Conservation (phyloP, 768 basidiomycete genomes). For the Boletus subparvulus region DNA sequence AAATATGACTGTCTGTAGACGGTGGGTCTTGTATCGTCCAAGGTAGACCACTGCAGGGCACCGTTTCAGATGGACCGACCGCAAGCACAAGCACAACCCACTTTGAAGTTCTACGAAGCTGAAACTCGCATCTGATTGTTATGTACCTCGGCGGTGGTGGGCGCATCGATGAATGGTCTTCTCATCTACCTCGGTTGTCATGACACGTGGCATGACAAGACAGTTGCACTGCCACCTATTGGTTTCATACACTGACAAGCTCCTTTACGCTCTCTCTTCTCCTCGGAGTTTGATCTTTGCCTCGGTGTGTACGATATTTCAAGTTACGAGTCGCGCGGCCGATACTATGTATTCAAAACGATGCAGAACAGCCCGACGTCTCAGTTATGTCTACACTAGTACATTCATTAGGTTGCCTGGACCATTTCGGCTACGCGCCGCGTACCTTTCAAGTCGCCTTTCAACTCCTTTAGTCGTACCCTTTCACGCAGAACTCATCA, state of each 20-base stretch:
- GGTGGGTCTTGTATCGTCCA: not conserved
- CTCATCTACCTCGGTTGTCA: slow-evolving; percentile 1
- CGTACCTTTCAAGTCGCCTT: too few species aligned
- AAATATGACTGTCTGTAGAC: slow-evolving; percentile 1
- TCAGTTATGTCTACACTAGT: too few species aligned
- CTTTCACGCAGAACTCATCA: too few species aligned
- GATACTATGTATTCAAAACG: too few species aligned
- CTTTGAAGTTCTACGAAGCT: not conserved
- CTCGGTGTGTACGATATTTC: too few species aligned
- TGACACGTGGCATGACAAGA: slow-evolving; percentile 14
- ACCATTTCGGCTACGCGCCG: too few species aligned
- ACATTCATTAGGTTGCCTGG: too few species aligned
- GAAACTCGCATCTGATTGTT: slow-evolving; percentile 16
- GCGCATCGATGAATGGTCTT: not conserved
- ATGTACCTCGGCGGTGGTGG: not conserved
- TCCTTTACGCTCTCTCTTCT: not conserved
- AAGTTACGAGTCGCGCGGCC: too few species aligned
- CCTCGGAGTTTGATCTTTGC: not conserved
- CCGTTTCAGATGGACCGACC: not conserved
- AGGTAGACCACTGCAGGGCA: not conserved
- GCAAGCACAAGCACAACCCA: not conserved
- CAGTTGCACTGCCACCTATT: slow-evolving; percentile 18
- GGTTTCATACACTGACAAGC: not conserved
- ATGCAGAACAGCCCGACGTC: too few species aligned
- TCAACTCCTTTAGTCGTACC: too few species aligned